Evolutionary conservation across 148 eudicot species (phyloP).

Genomic region (Rhododendron griersonianum): DNA sequence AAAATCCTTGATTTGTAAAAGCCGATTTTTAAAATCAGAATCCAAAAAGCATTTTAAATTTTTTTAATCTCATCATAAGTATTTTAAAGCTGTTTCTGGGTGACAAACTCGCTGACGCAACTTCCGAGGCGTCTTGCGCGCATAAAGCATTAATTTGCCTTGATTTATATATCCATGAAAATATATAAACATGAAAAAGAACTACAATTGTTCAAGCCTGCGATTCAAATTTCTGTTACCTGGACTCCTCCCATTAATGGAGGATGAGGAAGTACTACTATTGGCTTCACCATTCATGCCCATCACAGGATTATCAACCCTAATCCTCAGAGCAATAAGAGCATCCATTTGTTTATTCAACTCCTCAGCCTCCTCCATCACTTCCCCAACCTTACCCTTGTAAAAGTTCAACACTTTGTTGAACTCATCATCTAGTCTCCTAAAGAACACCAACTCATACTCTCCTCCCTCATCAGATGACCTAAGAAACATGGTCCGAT

Average conservation of each 20-base stretch:
- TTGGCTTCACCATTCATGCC: background rate
- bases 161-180: background rate
- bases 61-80: background rate
- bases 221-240: background rate
- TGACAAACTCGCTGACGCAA: background rate
- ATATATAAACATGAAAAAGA: background rate
- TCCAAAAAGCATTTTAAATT: background rate
- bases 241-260: background rate
- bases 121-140: background rate
- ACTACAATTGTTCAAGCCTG: background rate
- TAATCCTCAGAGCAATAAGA: conserved; percentile 17
- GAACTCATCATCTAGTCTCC: conserved; percentile 22
- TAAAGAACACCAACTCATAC: conserved; percentile 14
- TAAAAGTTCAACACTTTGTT: conserved; percentile 21
- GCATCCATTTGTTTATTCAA: conserved; percentile 25
- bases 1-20: background rate
- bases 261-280: background rate
- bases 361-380: conserved; percentile 21
- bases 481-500: conserved; percentile 15
- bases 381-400: conserved; percentile 10
- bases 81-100: background rate
- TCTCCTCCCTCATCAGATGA: conserved; percentile 20
- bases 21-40: background rate
- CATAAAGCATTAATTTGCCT: background rate
- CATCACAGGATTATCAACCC: conserved; percentile 9